Percentiles rank a stretch among this genome's conserved stretches.
phyloP scores from a whole-genome alignment of 371 early-diverging fungal species.

The Sporodiniella umbellata region DNA sequence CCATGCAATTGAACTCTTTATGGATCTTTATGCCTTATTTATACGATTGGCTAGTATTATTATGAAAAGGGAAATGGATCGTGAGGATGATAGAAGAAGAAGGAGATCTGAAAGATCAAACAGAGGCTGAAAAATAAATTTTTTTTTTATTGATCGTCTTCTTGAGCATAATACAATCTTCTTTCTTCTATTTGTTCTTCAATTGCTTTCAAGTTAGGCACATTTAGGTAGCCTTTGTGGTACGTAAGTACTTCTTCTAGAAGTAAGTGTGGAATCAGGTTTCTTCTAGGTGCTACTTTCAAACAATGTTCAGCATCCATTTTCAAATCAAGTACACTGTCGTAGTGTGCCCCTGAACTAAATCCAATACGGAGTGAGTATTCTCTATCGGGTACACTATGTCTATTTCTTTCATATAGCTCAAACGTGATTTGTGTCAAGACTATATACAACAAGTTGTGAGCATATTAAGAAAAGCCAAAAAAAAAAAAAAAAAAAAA shows the following conservation, averaged over 20 bases:
- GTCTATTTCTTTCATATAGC: slow-evolving; percentile 85
- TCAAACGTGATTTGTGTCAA: slow-evolving; percentile 97
- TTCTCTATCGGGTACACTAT: slow-evolving; percentile 55
- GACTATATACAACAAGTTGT: slow-evolving; percentile 34
- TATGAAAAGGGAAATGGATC: slow-evolving; percentile 33
- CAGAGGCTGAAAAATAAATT: slow-evolving; percentile 2
- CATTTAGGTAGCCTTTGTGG: slow-evolving; percentile 41
- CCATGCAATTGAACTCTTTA: slow-evolving; percentile 50
- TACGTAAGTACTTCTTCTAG: slow-evolving; percentile 43
- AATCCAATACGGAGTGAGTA: slow-evolving; percentile 90
- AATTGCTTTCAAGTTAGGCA: slow-evolving; percentile 42
- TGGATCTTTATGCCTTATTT: slow-evolving; percentile 56
- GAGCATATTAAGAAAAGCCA: neutral
- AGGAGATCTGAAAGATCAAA: slow-evolving; percentile 8
- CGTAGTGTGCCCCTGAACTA: slow-evolving; percentile 88
- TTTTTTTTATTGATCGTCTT: slow-evolving; percentile 35
- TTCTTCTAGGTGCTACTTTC: slow-evolving; percentile 72
- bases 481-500: neutral
- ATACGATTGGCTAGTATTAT: slow-evolving; percentile 47
- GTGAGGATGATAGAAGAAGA: slow-evolving; percentile 18
- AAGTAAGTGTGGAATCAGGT: slow-evolving; percentile 42
- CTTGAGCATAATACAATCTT: slow-evolving; percentile 45
- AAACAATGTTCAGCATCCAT: slow-evolving; percentile 88
- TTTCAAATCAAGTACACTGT: slow-evolving; percentile 85
- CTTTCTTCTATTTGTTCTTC: slow-evolving; percentile 47